These are phyloP conservation scores for Leccinum truebloodii DNA, from an alignment of 768 basidiomycete species.

Conservation along the genomic window DNA sequence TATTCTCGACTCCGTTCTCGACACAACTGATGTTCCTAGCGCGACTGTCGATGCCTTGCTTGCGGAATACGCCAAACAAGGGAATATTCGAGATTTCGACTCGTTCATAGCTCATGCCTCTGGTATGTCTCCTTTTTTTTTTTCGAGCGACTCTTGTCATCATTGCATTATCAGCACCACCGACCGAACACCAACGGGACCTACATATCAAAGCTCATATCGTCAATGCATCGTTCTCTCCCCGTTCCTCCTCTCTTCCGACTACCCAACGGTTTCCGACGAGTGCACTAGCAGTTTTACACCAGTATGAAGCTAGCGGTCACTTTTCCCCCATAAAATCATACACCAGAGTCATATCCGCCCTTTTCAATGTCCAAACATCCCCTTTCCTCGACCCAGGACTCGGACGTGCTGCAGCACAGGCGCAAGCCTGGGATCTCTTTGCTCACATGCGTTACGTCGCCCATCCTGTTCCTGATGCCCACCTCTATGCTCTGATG, in stretches of 20 bases:
- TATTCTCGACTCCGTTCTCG: background rate
- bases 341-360: slow-evolving; percentile 68
- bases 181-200: slow-evolving; percentile 61
- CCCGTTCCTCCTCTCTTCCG: slow-evolving; percentile 23
- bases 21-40: slow-evolving; percentile 36
- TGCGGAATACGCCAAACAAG: slow-evolving; percentile 46
- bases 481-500: slow-evolving; percentile 77
- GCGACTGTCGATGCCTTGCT: slow-evolving; percentile 49
- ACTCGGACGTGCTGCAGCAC: slow-evolving; percentile 45
- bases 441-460: slow-evolving; percentile 96
- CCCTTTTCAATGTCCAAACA: slow-evolving; percentile 50
- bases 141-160: background rate
- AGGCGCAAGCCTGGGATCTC: slow-evolving; percentile 89
- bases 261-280: slow-evolving; percentile 49
- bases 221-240: slow-evolving; percentile 5
- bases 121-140: slow-evolving; percentile 36
- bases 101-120: slow-evolving; percentile 42
- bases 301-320: slow-evolving; percentile 66
- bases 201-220: slow-evolving; percentile 73
- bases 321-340: slow-evolving; percentile 69
- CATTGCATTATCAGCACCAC: slow-evolving; percentile 30
- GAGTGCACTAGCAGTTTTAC: slow-evolving; percentile 65
- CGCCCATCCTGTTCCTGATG: slow-evolving; percentile 80
- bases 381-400: slow-evolving; percentile 21
- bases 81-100: slow-evolving; percentile 49